phyloP scores from a whole-genome alignment of 75 land plant genomes.

The Pseudotsuga menziesii region DNA sequence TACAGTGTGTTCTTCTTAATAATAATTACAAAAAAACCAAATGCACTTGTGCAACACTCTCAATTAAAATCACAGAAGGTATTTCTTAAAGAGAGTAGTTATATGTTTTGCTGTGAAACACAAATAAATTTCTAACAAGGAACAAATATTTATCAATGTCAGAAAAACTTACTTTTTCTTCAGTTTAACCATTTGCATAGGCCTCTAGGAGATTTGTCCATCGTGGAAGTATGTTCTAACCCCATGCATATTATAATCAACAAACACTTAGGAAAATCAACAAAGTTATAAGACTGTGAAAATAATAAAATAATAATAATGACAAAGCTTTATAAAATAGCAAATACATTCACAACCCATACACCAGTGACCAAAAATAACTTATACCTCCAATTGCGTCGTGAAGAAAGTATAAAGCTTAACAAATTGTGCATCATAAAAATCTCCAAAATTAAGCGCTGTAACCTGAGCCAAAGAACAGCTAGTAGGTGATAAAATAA shows the following conservation, averaged over 20 bases:
- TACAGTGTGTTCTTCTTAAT: background rate
- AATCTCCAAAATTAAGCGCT: constrained; percentile 82
- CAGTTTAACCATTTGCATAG: constrained; percentile 82
- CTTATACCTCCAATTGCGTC: constrained; percentile 82
- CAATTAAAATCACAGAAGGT: background rate
- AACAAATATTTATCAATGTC: background rate
- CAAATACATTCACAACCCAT: background rate
- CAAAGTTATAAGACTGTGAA: background rate
- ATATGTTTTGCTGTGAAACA: background rate
- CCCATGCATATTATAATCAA: background rate
- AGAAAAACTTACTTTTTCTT: constrained; percentile 74
- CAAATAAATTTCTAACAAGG: background rate
- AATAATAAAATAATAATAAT: background rate
- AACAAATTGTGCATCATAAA: constrained; percentile 81
- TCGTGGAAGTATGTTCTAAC: constrained; percentile 74
- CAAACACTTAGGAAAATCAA: background rate
- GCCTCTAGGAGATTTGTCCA: constrained; percentile 86
- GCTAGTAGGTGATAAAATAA: background rate
- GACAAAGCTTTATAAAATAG: background rate
- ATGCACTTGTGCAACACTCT: background rate
- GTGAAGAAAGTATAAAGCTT: constrained; percentile 92
- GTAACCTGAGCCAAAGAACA: constrained; percentile 60
- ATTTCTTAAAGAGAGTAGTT: background rate
- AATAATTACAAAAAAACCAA: too few relatives aligned
- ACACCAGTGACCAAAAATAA: too few relatives aligned